Conservation (phyloP, 345 rosid genomes). For the Turnera subulata region DNA sequence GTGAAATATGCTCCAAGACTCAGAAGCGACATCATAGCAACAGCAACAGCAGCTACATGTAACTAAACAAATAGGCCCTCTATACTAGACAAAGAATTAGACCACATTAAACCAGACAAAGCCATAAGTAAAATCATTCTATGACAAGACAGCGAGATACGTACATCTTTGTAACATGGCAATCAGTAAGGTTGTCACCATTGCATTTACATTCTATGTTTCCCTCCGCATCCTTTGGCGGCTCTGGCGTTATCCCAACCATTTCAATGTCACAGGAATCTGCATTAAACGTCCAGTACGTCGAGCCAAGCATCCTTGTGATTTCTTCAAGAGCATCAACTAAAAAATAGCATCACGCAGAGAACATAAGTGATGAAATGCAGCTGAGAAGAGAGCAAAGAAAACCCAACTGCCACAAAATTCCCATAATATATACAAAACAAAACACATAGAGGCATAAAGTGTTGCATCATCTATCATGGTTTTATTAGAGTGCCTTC, state of each 20-base stretch:
- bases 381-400: neutral
- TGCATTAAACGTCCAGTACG: constrained; percentile 44
- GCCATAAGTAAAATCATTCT: neutral
- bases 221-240: constrained; percentile 14
- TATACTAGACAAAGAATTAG: too few relatives aligned
- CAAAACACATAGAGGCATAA: too few relatives aligned
- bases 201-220: constrained; percentile 33
- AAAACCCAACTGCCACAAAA: too few relatives aligned
- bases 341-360: constrained; percentile 25
- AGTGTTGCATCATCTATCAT: too few relatives aligned
- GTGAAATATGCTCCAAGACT: neutral
- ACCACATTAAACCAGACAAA: neutral
- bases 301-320: constrained; percentile 41
- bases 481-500: too few relatives aligned
- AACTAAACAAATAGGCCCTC: too few relatives aligned
- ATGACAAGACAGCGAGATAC: neutral
- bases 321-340: constrained; percentile 52
- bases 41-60: too few relatives aligned
- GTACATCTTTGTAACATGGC: constrained; percentile 53
- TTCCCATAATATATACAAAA: too few relatives aligned
- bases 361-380: neutral
- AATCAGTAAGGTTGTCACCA: constrained; percentile 29
- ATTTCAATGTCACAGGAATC: constrained; percentile 31
- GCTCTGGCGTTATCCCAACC: constrained; percentile 17
- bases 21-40: neutral